Percentiles rank a stretch among this genome's conserved stretches.
phyloP scores from a whole-genome alignment of 257 asterid genomes.

The Forsythia viridissima region DNA sequence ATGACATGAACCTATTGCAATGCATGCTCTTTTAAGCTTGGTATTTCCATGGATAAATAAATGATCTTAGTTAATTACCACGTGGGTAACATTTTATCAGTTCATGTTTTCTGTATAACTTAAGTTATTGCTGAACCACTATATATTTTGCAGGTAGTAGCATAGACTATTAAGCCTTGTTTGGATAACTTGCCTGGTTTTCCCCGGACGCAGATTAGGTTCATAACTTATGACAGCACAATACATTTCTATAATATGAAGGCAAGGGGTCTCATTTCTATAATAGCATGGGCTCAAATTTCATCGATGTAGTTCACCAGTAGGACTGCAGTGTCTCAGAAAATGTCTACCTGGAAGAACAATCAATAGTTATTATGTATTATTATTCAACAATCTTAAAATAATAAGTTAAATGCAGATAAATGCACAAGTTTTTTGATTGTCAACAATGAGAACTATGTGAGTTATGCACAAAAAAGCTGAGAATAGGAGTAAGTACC shows the following conservation, averaged over 20 bases:
- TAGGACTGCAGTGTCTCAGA: constrained; percentile 88
- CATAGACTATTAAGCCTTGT: constrained; percentile 84
- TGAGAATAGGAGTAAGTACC: not conserved
- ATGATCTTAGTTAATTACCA: too few species aligned
- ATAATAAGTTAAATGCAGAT: not conserved
- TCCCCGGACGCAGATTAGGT: constrained; percentile 93
- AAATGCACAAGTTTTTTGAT: not conserved
- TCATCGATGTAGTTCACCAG: constrained; percentile 93
- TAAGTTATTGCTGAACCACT: too few species aligned
- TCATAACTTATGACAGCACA: constrained; percentile 93
- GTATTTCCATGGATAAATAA: too few species aligned
- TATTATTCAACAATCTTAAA: not conserved
- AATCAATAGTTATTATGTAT: not conserved
- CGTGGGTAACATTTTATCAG: too few species aligned
- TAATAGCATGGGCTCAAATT: constrained; percentile 86
- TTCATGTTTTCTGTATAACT: too few species aligned
- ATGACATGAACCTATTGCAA: too few species aligned
- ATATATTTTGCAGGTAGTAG: constrained; percentile 64
- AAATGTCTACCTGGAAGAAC: constrained; percentile 79
- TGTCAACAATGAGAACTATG: not conserved
- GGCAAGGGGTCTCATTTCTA: constrained; percentile 49
- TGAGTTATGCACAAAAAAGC: not conserved
- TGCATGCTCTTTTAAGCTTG: too few species aligned
- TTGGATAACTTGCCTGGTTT: constrained; percentile 89
- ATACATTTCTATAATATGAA: constrained; percentile 94